Percentiles rank a stretch among this genome's conserved stretches.
Conservation (phyloP, 2,329 filamentous ascomycete species). For the Polychaeton citri region DNA sequence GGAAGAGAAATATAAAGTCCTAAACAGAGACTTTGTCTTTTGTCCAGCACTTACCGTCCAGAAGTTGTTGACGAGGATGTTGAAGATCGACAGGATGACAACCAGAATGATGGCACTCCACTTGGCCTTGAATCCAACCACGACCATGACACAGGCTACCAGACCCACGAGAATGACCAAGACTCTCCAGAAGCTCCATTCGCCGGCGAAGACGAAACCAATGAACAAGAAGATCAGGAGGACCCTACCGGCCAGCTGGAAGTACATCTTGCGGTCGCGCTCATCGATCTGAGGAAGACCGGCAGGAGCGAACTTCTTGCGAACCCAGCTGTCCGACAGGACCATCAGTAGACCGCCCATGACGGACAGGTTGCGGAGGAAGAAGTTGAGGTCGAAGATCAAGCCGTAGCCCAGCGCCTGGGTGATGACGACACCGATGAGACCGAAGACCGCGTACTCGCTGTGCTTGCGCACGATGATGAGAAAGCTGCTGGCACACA, state of each 20-base stretch:
- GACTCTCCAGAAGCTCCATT: constrained; percentile 83
- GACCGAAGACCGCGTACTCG: constrained; percentile 80
- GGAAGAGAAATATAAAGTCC: constrained; percentile 9
- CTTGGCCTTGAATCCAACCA: constrained; percentile 99
- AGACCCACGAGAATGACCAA: constrained; percentile 74
- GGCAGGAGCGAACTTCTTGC: constrained; percentile 93
- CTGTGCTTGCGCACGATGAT: constrained; percentile 89
- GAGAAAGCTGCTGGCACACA: constrained; percentile 67
- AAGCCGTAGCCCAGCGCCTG: constrained; percentile 94
- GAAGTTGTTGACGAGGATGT: constrained; percentile 97
- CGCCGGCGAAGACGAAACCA: constrained; percentile 88
- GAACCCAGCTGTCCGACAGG: constrained; percentile 92
- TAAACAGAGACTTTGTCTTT: not conserved
- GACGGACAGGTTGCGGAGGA: constrained; percentile 95
- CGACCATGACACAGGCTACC: constrained; percentile 92
- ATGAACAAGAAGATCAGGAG: constrained; percentile 95
- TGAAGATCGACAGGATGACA: constrained; percentile 90
- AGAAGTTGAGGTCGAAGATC: constrained; percentile 99
- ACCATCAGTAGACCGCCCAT: constrained; percentile 98
- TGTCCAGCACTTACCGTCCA: constrained; percentile 66
- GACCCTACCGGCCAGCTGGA: constrained; percentile 91
- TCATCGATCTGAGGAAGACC: constrained; percentile 89
- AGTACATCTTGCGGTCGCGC: constrained; percentile 99
- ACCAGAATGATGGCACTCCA: constrained; percentile 93
- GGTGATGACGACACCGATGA: constrained; percentile 80